Conservation (phyloP, 2,329 filamentous ascomycete species). For the Aspergillus carbonarius region DNA sequence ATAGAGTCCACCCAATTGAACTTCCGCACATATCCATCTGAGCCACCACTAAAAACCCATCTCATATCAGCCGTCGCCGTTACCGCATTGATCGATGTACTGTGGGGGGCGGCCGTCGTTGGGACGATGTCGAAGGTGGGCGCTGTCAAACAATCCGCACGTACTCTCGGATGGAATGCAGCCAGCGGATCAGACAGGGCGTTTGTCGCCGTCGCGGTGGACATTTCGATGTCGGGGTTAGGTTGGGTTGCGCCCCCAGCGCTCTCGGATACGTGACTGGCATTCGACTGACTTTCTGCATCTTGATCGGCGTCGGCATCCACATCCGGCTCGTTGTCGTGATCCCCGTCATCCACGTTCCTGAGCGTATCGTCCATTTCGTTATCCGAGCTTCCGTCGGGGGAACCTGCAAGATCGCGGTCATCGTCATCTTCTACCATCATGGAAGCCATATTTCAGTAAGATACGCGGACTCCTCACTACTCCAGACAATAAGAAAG, state of each 20-base stretch:
- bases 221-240: constrained; percentile 51
- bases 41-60: constrained; percentile 91
- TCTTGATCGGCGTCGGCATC: constrained; percentile 38
- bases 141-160: constrained; percentile 76
- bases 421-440: constrained; percentile 44
- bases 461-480: not conserved
- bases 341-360: constrained; percentile 43
- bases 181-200: constrained; percentile 35
- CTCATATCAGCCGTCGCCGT: constrained; percentile 90
- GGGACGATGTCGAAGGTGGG: constrained; percentile 90
- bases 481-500: not conserved
- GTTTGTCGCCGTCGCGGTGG: constrained; percentile 45
- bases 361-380: constrained; percentile 48
- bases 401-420: constrained; percentile 46
- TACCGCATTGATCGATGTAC: constrained; percentile 91
- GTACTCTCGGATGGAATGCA: constrained; percentile 61
- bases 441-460: constrained; percentile 31
- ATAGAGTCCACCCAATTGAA: constrained; percentile 95
- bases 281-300: constrained; percentile 40
- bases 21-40: constrained; percentile 93
- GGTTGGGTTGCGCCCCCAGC: constrained; percentile 37
- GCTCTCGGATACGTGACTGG: constrained; percentile 41
- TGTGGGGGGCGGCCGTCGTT: constrained; percentile 93
- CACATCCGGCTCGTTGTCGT: constrained; percentile 37
- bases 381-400: constrained; percentile 51